Evolutionary conservation across 73 alveolate species (phyloP).

Genomic region (Tetrahymena elliotti): DNA sequence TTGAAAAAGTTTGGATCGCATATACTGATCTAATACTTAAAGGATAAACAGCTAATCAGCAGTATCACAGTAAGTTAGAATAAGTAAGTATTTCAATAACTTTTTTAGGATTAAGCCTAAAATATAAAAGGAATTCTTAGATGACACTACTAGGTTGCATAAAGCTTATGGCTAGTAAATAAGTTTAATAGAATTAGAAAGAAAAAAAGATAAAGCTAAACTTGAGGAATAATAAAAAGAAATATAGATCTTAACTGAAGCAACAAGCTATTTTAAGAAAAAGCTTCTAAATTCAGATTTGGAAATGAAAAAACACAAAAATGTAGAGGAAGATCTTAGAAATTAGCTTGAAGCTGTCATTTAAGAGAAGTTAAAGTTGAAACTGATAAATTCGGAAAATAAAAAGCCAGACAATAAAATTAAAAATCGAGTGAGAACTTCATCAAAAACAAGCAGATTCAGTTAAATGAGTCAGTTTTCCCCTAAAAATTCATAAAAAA

Average conservation of each 20-base stretch:
- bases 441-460: neutral
- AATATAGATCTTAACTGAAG: neutral
- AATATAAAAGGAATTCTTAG: neutral
- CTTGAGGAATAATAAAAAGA: neutral
- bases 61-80: neutral
- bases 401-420: neutral
- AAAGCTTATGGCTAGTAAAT: neutral
- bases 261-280: neutral
- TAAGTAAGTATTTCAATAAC: neutral
- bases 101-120: neutral
- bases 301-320: neutral
- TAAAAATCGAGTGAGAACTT: neutral
- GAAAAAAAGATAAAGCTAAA: neutral
- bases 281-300: neutral
- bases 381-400: neutral
- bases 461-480: neutral
- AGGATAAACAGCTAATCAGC: neutral
- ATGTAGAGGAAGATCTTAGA: neutral
- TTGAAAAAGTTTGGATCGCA: constrained; percentile 42
- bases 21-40: neutral
- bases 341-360: neutral
- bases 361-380: neutral
- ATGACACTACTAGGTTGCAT: neutral
- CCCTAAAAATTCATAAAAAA: neutral
- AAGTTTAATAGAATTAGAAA: neutral